A percentile compares a stretch with the other conserved stretches of the same genome.
These are phyloP conservation scores for Nicotiana tabacum DNA, from an alignment of 257 asterid species.

Conservation along the genomic window DNA sequence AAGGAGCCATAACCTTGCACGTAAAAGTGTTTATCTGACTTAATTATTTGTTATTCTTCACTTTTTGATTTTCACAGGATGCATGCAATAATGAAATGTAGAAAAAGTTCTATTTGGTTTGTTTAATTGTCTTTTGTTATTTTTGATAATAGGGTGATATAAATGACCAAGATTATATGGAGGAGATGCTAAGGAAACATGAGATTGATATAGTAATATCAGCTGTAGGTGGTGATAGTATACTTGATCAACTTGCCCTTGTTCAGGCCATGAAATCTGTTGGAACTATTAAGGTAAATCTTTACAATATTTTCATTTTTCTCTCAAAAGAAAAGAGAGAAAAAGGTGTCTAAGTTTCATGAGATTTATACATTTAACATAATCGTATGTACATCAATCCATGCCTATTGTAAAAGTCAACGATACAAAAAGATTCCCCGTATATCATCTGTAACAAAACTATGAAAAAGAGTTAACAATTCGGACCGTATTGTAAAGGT, in stretches of 20 bases:
- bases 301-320: too few relatives aligned
- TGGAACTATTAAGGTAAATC: conserved; percentile 27
- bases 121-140: too few relatives aligned
- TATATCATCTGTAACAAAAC: too few relatives aligned
- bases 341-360: too few relatives aligned
- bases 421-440: too few relatives aligned
- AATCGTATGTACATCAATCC: too few relatives aligned
- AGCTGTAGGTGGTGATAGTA: conserved; percentile 27
- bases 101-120: neutral
- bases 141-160: conserved; percentile 21
- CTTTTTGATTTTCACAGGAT: neutral
- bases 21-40: conserved; percentile 1
- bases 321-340: too few relatives aligned
- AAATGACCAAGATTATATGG: conserved; percentile 21
- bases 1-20: conserved; percentile 25
- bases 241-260: conserved; percentile 25
- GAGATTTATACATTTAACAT: too few relatives aligned
- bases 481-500: too few relatives aligned
- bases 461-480: too few relatives aligned
- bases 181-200: conserved; percentile 22
- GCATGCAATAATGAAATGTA: too few relatives aligned
- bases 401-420: too few relatives aligned
- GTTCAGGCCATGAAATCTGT: conserved; percentile 25
- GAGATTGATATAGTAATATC: conserved; percentile 31
- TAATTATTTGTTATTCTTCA: neutral